phyloP scores from a whole-genome alignment of 225 moss, liverwort and hornwort species.

The Antitrichia curtipendula region DNA sequence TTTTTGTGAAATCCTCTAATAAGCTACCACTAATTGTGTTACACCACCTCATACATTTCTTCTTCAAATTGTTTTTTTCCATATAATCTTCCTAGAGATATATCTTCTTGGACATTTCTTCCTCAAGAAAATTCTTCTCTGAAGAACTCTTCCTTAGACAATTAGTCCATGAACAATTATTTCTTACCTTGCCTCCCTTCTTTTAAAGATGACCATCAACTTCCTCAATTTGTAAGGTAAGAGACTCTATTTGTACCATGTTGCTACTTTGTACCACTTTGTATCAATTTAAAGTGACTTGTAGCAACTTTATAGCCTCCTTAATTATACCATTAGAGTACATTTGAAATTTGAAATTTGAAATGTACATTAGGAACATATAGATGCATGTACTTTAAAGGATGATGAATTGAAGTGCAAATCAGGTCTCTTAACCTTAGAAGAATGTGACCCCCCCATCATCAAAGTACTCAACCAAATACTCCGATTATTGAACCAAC shows the following conservation, averaged over 20 bases:
- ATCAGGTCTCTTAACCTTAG: rapidly evolving
- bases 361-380: not conserved
- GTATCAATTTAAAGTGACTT: no score
- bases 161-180: rapidly evolving
- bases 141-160: rapidly evolving
- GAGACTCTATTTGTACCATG: not conserved
- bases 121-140: rapidly evolving
- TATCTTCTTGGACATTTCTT: not conserved
- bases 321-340: not conserved
- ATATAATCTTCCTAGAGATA: rapidly evolving
- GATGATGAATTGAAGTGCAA: not conserved
- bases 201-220: not conserved
- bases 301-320: no score
- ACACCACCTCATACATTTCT: rapidly evolving
- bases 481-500: rapidly evolving
- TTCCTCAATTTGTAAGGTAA: not conserved
- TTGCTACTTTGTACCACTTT: not conserved
- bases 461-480: not conserved
- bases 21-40: rapidly evolving
- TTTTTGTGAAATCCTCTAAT: not conserved
- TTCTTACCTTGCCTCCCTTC: not conserved
- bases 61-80: not conserved
- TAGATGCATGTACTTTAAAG: not conserved
- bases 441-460: rapidly evolving
- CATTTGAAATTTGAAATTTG: not conserved